A percentile compares a stretch with the other conserved stretches of the same genome.
Evolutionary conservation across 768 basidiomycete species (phyloP).

Genomic region (Tricholoma furcatifolium): DNA sequence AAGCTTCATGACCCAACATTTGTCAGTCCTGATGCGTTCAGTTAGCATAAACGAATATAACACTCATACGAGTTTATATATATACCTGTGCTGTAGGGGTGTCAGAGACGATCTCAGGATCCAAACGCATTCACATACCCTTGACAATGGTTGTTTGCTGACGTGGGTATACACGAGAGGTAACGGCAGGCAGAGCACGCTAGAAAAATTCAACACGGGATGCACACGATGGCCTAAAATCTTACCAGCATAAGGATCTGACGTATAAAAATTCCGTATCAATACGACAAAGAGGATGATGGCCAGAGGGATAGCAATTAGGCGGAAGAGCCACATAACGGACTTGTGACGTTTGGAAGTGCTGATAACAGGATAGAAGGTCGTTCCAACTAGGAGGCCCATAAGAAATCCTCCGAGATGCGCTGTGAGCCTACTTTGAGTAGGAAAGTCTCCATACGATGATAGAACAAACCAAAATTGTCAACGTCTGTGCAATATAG

Average conservation of each 20-base stretch:
- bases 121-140: slow-evolving; percentile 34
- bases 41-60: background rate
- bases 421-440: slow-evolving; percentile 37
- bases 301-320: slow-evolving; percentile 72
- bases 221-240: slow-evolving; percentile 1
- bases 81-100: slow-evolving; percentile 18
- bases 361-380: slow-evolving; percentile 89
- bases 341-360: slow-evolving; percentile 68
- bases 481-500: slow-evolving; percentile 61
- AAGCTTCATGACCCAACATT: background rate
- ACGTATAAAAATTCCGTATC: slow-evolving; percentile 85
- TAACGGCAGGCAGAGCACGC: slow-evolving; percentile 89
- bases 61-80: background rate
- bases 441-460: background rate
- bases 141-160: slow-evolving; percentile 66
- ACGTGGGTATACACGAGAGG: slow-evolving; percentile 84
- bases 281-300: slow-evolving; percentile 82
- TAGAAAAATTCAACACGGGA: slow-evolving; percentile 23
- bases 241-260: slow-evolving; percentile 78
- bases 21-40: slow-evolving; percentile 4
- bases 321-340: slow-evolving; percentile 71
- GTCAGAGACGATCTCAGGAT: background rate
- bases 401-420: slow-evolving; percentile 88
- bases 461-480: slow-evolving; percentile 67
- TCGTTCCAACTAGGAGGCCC: slow-evolving; percentile 78